These are phyloP conservation scores for Sugiyamaella lignohabitans DNA, from an alignment of 805 yeast species.

Conservation along the genomic window DNA sequence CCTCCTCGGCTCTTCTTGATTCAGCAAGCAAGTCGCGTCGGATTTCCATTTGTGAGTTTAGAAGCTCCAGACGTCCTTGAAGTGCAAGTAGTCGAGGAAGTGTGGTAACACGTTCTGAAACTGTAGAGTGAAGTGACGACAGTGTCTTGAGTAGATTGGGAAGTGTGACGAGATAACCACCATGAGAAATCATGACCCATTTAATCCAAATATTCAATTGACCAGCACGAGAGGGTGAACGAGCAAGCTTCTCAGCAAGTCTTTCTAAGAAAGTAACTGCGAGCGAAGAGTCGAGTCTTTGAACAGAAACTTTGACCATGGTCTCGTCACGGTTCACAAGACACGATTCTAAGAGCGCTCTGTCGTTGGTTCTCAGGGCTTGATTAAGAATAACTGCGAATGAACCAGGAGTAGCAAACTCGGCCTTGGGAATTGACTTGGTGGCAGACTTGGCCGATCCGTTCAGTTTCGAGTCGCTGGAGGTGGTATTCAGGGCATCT, in stretches of 20 bases:
- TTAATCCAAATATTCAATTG: constrained; percentile 63
- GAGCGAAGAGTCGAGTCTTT: constrained; percentile 43
- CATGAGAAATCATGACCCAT: constrained; percentile 68
- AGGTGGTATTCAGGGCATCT: constrained; percentile 30
- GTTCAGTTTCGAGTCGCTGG: constrained; percentile 14
- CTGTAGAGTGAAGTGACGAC: constrained; percentile 50
- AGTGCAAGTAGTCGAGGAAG: constrained; percentile 67
- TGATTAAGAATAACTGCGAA: constrained; percentile 80
- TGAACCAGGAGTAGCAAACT: constrained; percentile 59
- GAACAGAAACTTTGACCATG: constrained; percentile 49
- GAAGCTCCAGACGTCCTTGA: constrained; percentile 78
- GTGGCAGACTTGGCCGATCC: constrained; percentile 18
- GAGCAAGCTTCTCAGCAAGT: constrained; percentile 43
- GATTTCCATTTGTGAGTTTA: constrained; percentile 67
- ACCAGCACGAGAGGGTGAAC: constrained; percentile 49
- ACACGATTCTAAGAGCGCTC: constrained; percentile 77
- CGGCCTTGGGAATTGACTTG: constrained; percentile 20
- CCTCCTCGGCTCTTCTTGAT: constrained; percentile 32
- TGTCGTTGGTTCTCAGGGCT: constrained; percentile 83
- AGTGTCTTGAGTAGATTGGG: constrained; percentile 49
- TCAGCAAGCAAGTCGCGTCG: constrained; percentile 45
- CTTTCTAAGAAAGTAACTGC: constrained; percentile 42
- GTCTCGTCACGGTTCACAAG: constrained; percentile 47
- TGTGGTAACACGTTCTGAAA: constrained; percentile 49
- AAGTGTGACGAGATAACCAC: constrained; percentile 52